These are phyloP conservation scores for Drechslera avenae DNA, from an alignment of 2,329 filamentous ascomycete genomes.

Conservation along the genomic window DNA sequence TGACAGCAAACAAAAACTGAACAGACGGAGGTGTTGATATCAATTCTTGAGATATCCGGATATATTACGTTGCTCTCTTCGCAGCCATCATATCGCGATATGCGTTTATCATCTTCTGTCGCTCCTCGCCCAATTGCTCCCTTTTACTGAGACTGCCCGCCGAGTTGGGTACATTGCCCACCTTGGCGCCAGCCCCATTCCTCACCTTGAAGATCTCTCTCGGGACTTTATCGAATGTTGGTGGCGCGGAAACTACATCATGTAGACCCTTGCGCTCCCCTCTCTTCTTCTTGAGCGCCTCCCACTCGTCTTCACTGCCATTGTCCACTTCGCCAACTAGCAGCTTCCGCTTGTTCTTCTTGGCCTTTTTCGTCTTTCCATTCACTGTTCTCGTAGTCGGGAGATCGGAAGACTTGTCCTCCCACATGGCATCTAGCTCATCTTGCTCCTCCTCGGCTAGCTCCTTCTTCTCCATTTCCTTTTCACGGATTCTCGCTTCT, in stretches of 20 bases:
- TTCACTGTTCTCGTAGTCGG: slow-evolving; percentile 53
- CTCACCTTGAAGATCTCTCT: slow-evolving; percentile 69
- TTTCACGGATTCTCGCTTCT: slow-evolving; percentile 64
- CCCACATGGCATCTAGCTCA: slow-evolving; percentile 66
- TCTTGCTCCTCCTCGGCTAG: slow-evolving; percentile 68
- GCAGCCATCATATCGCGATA: slow-evolving; percentile 71
- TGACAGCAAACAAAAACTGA: too few species aligned
- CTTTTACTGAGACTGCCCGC: slow-evolving; percentile 73
- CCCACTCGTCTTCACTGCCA: slow-evolving; percentile 78
- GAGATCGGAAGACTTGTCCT: slow-evolving; percentile 66
- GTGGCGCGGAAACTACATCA: slow-evolving; percentile 75
- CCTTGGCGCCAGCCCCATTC: slow-evolving; percentile 67
- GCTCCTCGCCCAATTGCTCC: slow-evolving; percentile 73
- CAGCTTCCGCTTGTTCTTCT: slow-evolving; percentile 58
- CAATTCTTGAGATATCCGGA: too few species aligned
- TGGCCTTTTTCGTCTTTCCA: slow-evolving; percentile 57
- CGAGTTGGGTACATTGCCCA: slow-evolving; percentile 70
- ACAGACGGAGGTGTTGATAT: too few species aligned
- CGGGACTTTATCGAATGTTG: slow-evolving; percentile 67
- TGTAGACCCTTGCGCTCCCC: slow-evolving; percentile 62
- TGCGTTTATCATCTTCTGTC: slow-evolving; percentile 72
- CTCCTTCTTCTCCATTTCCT: slow-evolving; percentile 77
- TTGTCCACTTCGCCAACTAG: slow-evolving; percentile 56
- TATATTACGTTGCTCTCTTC: slow-evolving; percentile 15
- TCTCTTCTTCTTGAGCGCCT: slow-evolving; percentile 64